Conservation (phyloP, 768 basidiomycete species). For the Pleurotus ostreatus region DNA sequence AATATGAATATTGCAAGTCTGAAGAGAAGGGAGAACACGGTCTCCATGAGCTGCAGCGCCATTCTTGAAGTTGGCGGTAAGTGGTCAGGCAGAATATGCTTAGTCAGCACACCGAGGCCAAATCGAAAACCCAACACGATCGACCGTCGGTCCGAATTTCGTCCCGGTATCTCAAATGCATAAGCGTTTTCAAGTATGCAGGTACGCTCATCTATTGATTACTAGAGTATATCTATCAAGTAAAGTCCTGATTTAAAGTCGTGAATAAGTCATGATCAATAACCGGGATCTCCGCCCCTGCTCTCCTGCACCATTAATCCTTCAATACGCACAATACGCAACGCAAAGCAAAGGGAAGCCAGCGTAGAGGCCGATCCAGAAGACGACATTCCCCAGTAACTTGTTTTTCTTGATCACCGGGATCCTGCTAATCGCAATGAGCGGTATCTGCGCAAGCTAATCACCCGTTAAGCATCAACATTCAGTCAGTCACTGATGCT, state of each 20-base stretch:
- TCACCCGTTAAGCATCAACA: neutral
- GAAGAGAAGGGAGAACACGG: constrained; percentile 30
- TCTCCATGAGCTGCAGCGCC: neutral
- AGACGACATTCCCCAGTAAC: constrained; percentile 78
- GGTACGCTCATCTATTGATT: too few relatives aligned
- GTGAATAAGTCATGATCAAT: too few relatives aligned
- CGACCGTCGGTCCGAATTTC: too few relatives aligned
- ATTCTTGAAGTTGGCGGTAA: neutral
- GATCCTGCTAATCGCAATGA: constrained; percentile 78
- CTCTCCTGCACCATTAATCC: too few relatives aligned
- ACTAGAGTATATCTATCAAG: too few relatives aligned
- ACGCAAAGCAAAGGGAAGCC: constrained; percentile 95
- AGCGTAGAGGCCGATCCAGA: constrained; percentile 90
- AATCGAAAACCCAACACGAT: too few relatives aligned
- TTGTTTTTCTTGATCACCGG: constrained; percentile 79
- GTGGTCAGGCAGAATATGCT: neutral
- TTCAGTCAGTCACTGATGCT: neutral
- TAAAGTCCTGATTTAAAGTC: too few relatives aligned
- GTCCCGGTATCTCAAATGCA: too few relatives aligned
- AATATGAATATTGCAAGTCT: constrained; percentile 44
- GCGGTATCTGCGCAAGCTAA: constrained; percentile 86
- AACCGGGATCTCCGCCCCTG: too few relatives aligned
- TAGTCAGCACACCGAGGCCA: neutral
- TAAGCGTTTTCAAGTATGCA: too few relatives aligned
- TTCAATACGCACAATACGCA: constrained; percentile 44